Evolutionary conservation across 2,329 filamentous ascomycete species (phyloP).

Genomic region (Aspergillus latus): DNA sequence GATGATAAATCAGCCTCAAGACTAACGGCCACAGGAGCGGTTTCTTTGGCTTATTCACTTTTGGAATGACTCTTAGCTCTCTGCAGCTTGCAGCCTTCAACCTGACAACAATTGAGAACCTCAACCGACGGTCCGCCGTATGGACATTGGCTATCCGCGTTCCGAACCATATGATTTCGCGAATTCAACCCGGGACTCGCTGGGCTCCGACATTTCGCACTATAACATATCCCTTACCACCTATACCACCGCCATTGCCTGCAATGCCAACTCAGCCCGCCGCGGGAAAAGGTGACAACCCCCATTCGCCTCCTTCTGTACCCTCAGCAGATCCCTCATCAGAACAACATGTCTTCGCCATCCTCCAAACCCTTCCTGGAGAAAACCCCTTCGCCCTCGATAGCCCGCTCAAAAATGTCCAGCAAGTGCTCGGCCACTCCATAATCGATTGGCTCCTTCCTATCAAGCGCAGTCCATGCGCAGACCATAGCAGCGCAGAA

Average conservation of each 20-base stretch:
- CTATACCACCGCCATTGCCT: slow-evolving; percentile 17
- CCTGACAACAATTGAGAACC: slow-evolving; percentile 78
- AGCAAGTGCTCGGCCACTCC: slow-evolving; percentile 72
- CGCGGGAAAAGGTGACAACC: slow-evolving; percentile 19
- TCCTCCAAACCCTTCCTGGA: slow-evolving; percentile 69
- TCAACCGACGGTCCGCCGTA: slow-evolving; percentile 61
- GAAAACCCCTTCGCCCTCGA: slow-evolving; percentile 87
- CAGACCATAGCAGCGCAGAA: slow-evolving; percentile 62
- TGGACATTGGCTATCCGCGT: slow-evolving; percentile 75
- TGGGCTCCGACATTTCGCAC: slow-evolving; percentile 38
- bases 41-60: slow-evolving; percentile 78
- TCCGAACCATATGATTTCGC: slow-evolving; percentile 44
- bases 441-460: slow-evolving; percentile 79
- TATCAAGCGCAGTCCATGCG: slow-evolving; percentile 70
- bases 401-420: slow-evolving; percentile 65
- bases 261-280: slow-evolving; percentile 7
- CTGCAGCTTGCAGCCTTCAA: slow-evolving; percentile 70
- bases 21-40: slow-evolving; percentile 44
- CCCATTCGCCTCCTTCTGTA: slow-evolving; percentile 11
- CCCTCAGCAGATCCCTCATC: slow-evolving; percentile 21
- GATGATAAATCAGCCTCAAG: too few species aligned
- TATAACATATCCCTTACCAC: slow-evolving; percentile 43
- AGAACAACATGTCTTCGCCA: slow-evolving; percentile 70
- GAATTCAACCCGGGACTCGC: slow-evolving; percentile 31
- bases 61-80: slow-evolving; percentile 73